These are phyloP conservation scores for Amauroascus verrucosus DNA, from an alignment of 2,329 filamentous ascomycete species.

Conservation along the genomic window DNA sequence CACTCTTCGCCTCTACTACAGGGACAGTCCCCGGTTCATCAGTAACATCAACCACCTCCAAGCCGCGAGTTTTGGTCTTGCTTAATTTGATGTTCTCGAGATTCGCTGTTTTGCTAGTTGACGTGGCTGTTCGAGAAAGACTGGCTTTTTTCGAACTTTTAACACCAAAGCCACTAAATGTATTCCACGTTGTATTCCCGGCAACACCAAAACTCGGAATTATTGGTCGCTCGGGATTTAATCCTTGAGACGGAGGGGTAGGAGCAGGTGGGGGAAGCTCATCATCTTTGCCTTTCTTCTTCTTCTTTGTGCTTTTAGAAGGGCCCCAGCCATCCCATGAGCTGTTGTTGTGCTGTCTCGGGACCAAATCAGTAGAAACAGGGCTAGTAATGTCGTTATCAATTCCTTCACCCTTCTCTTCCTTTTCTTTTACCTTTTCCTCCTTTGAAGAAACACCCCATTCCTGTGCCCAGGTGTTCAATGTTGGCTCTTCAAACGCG, in stretches of 20 bases:
- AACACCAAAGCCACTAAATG: conserved; percentile 22
- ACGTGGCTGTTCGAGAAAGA: conserved; percentile 17
- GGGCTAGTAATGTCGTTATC: conserved; percentile 23
- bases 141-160: conserved; percentile 37
- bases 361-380: conserved; percentile 14
- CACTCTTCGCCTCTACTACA: conserved; percentile 26
- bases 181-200: conserved; percentile 33
- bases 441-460: conserved; percentile 38
- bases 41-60: conserved; percentile 19
- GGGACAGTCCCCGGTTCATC: conserved; percentile 28
- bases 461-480: conserved; percentile 22
- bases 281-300: conserved; percentile 39
- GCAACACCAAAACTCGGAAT: conserved; percentile 21
- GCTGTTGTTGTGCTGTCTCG: conserved; percentile 18
- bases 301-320: conserved; percentile 41
- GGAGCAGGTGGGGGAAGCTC: conserved; percentile 41
- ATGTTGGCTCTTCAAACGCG: conserved; percentile 6
- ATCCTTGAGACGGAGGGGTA: conserved; percentile 38
- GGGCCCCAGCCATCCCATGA: conserved; percentile 28
- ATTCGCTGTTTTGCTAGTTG: conserved; percentile 18
- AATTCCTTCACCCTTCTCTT: conserved; percentile 34
- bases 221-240: conserved; percentile 32
- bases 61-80: conserved; percentile 24
- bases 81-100: conserved; percentile 23
- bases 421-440: conserved; percentile 41